A percentile compares a stretch with the other conserved stretches of the same genome.
Conservation (phyloP, 1,284 basidiomycete species). For the Ustilago crameri region DNA sequence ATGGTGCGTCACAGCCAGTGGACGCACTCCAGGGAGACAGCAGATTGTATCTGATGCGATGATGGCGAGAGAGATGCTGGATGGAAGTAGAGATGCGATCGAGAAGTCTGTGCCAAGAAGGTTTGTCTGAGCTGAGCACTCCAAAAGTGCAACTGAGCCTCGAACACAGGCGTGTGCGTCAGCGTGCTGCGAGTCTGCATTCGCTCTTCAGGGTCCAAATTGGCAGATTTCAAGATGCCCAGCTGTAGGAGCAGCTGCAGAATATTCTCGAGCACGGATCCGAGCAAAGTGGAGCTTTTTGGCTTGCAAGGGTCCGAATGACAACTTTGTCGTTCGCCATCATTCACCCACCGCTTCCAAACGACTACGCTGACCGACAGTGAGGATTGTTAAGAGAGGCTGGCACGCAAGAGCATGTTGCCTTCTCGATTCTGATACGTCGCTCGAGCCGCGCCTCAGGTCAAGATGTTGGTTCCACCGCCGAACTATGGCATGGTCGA, state of each 20-base stretch:
- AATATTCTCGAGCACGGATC: conserved; percentile 9
- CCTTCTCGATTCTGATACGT: neutral
- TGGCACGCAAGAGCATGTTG: neutral
- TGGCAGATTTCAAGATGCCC: neutral
- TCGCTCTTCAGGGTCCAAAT: conserved; percentile 9
- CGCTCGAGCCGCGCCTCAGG: neutral
- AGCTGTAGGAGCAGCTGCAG: neutral
- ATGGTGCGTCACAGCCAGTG: neutral
- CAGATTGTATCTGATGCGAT: neutral
- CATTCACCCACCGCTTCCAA: neutral
- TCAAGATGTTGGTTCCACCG: conserved; percentile 70
- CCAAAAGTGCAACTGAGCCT: conserved; percentile 5
- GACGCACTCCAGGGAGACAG: conserved; percentile 1
- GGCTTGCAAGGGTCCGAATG: neutral
- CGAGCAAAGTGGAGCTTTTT: conserved; percentile 4
- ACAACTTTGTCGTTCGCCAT: neutral
- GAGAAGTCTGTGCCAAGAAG: neutral
- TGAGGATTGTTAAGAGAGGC: neutral
- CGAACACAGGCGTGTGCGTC: conserved; percentile 8
- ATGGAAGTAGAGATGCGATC: too few relatives aligned
- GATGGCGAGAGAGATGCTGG: neutral
- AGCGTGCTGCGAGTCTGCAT: conserved; percentile 16
- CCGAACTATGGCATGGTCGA: conserved; percentile 72
- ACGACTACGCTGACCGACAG: neutral
- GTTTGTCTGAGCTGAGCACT: neutral